Evolutionary conservation across 768 basidiomycete species (phyloP).

Genomic region (Lactarius sanguifluus): DNA sequence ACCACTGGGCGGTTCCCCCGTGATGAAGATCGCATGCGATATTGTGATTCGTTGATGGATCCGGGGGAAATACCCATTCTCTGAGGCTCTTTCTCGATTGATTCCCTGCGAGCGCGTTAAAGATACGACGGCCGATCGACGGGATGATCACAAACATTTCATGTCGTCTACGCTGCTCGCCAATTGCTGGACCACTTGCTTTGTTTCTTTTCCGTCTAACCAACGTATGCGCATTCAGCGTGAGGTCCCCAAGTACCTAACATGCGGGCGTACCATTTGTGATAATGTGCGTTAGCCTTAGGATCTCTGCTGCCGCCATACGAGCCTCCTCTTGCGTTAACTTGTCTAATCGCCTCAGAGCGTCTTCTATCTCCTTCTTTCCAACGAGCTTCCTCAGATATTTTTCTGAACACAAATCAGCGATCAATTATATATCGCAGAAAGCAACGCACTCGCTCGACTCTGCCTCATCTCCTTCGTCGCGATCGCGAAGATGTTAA

Average conservation of each 20-base stretch:
- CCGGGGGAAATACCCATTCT: not conserved
- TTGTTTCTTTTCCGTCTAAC: not conserved
- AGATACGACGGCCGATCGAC: not conserved
- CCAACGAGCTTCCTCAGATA: not conserved
- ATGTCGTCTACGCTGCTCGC: not conserved
- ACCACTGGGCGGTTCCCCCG: not conserved
- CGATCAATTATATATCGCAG: not conserved
- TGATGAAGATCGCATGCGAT: not conserved
- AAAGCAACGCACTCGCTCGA: too few species aligned
- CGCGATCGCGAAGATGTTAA: too few species aligned
- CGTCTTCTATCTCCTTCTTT: not conserved
- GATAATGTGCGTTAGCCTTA: not conserved
- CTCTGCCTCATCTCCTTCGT: too few species aligned
- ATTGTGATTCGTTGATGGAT: not conserved
- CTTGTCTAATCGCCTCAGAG: not conserved
- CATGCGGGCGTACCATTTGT: not conserved
- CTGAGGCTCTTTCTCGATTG: not conserved
- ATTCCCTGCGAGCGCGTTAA: not conserved
- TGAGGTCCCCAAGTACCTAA: not conserved
- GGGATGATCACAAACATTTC: not conserved
- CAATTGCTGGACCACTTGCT: not conserved
- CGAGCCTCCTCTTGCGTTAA: not conserved
- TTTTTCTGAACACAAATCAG: not conserved
- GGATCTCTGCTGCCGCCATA: not conserved
- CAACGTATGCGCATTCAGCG: not conserved